phyloP scores from a whole-genome alignment of 805 yeast genomes.

The Teunomyces cretensis region DNA sequence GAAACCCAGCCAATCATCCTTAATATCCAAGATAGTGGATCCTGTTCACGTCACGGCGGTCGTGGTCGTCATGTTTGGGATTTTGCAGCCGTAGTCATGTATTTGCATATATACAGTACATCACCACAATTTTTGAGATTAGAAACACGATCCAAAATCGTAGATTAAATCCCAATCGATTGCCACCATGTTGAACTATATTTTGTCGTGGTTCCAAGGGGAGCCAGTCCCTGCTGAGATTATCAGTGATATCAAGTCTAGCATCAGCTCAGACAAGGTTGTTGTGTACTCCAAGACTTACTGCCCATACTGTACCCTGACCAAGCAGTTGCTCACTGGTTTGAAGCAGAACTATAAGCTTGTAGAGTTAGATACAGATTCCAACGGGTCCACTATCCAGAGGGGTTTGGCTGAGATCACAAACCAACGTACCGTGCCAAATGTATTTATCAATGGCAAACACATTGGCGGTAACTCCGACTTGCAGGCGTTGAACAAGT shows the following conservation, averaged over 20 bases:
- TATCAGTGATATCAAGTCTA: conserved; percentile 8
- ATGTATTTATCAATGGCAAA: conserved; percentile 35
- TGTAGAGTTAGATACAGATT: conserved; percentile 26
- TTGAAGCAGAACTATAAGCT: conserved; percentile 22
- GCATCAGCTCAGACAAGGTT: conserved; percentile 14
- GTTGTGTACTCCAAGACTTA: conserved; percentile 34
- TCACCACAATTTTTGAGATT: neutral
- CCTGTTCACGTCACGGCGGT: no score
- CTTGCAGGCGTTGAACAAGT: conserved; percentile 25
- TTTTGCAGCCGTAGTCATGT: no score
- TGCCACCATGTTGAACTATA: conserved; percentile 8
- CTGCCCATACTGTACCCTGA: conserved; percentile 43
- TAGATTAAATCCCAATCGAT: neutral
- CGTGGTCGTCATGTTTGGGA: no score
- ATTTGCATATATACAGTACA: neutral
- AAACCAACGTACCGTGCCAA: conserved; percentile 38
- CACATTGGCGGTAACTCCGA: conserved; percentile 41
- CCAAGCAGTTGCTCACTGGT: conserved; percentile 35
- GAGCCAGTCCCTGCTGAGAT: conserved; percentile 13
- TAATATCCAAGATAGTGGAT: no score
- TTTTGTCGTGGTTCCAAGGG: conserved; percentile 11
- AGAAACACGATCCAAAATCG: neutral
- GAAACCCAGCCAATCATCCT: no score
- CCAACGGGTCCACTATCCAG: conserved; percentile 29
- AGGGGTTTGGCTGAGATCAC: conserved; percentile 30